phyloP scores from a whole-genome alignment of 257 asterid genomes.

The Capsicum pubescens region DNA sequence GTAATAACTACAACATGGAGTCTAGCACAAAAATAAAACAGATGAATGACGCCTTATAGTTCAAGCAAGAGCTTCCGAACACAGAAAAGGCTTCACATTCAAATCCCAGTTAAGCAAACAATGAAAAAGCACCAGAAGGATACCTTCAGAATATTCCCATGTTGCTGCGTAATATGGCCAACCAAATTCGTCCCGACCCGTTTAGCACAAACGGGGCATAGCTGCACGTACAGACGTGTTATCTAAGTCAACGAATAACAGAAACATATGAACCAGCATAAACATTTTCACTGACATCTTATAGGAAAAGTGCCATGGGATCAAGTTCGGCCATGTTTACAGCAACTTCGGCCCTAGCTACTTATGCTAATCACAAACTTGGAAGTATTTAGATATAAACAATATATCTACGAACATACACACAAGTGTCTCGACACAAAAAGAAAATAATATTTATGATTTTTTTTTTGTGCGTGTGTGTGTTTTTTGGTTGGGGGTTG shows the following conservation, averaged over 20 bases:
- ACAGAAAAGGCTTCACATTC: not conserved
- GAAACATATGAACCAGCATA: not conserved
- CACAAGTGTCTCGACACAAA: not conserved
- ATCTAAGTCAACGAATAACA: not conserved
- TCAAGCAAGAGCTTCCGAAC: not conserved
- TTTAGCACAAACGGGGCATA: constrained; percentile 24
- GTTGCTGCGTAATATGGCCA: constrained; percentile 30
- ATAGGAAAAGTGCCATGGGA: not conserved
- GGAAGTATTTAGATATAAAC: not conserved
- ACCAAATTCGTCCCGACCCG: not conserved
- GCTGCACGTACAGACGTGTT: not conserved
- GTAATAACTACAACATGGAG: not conserved
- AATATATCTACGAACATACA: not conserved
- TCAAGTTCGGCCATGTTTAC: constrained; percentile 6
- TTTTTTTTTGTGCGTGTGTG: too few species aligned
- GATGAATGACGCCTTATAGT: not conserved
- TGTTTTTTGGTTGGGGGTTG: too few species aligned
- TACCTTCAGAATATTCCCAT: constrained; percentile 25
- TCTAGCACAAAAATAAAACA: not conserved
- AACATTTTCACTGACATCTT: not conserved
- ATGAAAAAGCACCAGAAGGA: constrained; percentile 23
- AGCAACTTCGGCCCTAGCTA: not conserved
- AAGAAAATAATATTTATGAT: not conserved
- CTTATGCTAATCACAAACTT: not conserved
- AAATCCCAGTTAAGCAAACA: not conserved